Evolutionary conservation across 371 early-diverging fungal genomes (phyloP), one percentile per base, ranked within the genome.

Genomic region (Dichotomocladium elegans): DNA sequence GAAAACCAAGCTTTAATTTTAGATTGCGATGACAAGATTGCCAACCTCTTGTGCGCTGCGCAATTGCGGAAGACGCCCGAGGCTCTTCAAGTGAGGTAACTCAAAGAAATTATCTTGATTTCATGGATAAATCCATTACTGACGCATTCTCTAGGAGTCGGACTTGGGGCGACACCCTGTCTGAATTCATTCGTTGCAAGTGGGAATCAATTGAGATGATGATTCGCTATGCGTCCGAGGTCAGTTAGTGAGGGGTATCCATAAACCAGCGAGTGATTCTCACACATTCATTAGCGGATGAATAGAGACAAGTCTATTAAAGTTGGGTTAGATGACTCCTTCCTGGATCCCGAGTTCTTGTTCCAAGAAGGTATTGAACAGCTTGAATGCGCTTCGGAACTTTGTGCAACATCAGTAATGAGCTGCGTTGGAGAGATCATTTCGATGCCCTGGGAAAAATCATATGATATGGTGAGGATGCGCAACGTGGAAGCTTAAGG

Each of bases 311-410:
- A n/a, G n/a, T n/a, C n/a, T n/a, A n/a, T n/a, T n/a, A n/a, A n/a
- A n/a, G n/a, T n/a, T n/a, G n/a, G n/a, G n/a, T n/a, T n/a, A n/a
- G n/a, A n/a, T n/a, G n/a, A n/a, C n/a, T n/a, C n/a, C n/a, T 26
- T 53, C 1, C 64, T 76, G 34, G 64, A 70, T 44, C 62, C 70
- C 5, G 24, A 48, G n/a, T 47, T 25, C 17, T 19, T 76, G 0
- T 72, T 61, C 31, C 60, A 67, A 40, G 51, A 57, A 28, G 76
- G 63, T 28, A 60, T 70, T 7, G 76, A 76, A 7, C 68, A 76
- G 52, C 43, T 76, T 7, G 76, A 76, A 57, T 61, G 57, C 41
- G 66, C 66, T 0, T 67, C 70, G 4, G 72, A 76, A 37, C 24
- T 60, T 15, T 72, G 70, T 26, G 72, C 64, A 1, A 68, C 68